A percentile compares a stretch with the other conserved stretches of the same genome.
Conservation (phyloP, 805 yeast genomes). For the Candida piceae region DNA sequence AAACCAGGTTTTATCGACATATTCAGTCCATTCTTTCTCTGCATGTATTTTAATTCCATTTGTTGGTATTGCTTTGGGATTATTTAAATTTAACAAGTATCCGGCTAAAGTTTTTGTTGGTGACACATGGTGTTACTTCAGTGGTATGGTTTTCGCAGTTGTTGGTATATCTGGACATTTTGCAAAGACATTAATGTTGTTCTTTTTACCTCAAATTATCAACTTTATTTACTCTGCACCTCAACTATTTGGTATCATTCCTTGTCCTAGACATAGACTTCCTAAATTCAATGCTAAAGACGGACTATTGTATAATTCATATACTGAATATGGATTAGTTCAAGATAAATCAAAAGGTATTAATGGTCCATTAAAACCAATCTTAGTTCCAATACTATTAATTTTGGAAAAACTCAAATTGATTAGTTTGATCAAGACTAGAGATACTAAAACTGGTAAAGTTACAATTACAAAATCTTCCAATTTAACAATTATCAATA, state of each 20-base stretch:
- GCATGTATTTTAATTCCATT: slow-evolving; percentile 79
- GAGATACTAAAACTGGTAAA: slow-evolving; percentile 8
- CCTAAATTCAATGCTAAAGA: slow-evolving; percentile 69
- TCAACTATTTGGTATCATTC: slow-evolving; percentile 78
- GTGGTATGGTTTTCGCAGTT: slow-evolving; percentile 98
- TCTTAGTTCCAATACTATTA: slow-evolving; percentile 34
- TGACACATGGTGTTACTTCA: slow-evolving; percentile 95
- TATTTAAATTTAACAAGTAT: slow-evolving; percentile 78
- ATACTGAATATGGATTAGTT: slow-evolving; percentile 38
- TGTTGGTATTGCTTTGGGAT: slow-evolving; percentile 74
- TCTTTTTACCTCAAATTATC: slow-evolving; percentile 86
- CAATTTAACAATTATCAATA: slow-evolving; percentile 84
- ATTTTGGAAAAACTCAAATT: slow-evolving; percentile 46
- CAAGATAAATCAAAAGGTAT: slow-evolving; percentile 6
- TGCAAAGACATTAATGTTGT: slow-evolving; percentile 82
- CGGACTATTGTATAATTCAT: slow-evolving; percentile 73
- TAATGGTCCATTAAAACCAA: slow-evolving; percentile 19
- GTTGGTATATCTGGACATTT: slow-evolving; percentile 96
- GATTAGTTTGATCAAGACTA: slow-evolving; percentile 36
- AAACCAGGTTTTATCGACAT: slow-evolving; percentile 46
- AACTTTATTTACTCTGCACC: slow-evolving; percentile 91
- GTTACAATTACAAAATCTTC: slow-evolving; percentile 42
- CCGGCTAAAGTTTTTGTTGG: slow-evolving; percentile 96
- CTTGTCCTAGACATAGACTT: slow-evolving; percentile 93
- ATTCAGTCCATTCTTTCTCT: slow-evolving; percentile 78